Evolutionary conservation across 768 basidiomycete species (phyloP).

Genomic region (Imleria badia): DNA sequence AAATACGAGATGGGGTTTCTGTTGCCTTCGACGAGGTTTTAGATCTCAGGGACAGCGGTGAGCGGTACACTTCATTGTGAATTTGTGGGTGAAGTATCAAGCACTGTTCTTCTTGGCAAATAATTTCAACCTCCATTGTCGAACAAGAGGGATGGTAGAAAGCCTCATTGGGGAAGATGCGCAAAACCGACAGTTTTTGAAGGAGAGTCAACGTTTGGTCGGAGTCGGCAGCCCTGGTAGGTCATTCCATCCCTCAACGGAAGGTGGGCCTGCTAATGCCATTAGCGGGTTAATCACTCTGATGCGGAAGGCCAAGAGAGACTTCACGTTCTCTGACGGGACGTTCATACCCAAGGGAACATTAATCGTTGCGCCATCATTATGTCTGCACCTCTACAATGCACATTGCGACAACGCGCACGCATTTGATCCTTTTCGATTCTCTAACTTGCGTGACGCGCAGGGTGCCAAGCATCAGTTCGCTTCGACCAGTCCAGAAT

Average conservation of each 20-base stretch:
- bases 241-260: not conserved
- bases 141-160: constrained; percentile 26
- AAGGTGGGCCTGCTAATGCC: too few species aligned
- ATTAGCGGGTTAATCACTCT: too few species aligned
- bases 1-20: constrained; percentile 32
- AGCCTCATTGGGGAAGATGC: constrained; percentile 27
- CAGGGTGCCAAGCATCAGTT: constrained; percentile 35
- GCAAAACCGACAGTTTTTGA: constrained; percentile 42
- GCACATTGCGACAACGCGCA: too few species aligned
- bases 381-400: too few species aligned
- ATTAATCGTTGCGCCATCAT: too few species aligned
- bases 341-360: too few species aligned
- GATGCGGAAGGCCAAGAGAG: too few species aligned
- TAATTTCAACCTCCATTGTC: constrained; percentile 10
- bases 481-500: constrained; percentile 34
- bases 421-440: constrained; percentile 30
- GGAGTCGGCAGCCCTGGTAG: constrained; percentile 9
- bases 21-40: constrained; percentile 42
- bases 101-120: constrained; percentile 38
- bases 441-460: constrained; percentile 38
- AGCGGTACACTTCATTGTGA: not conserved
- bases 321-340: too few species aligned
- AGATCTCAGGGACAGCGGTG: constrained; percentile 17
- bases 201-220: constrained; percentile 33
- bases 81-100: constrained; percentile 13